These are phyloP conservation scores for Umbelopsis sp. DNA, from an alignment of 371 early-diverging fungal genomes.

Conservation along the genomic window DNA sequence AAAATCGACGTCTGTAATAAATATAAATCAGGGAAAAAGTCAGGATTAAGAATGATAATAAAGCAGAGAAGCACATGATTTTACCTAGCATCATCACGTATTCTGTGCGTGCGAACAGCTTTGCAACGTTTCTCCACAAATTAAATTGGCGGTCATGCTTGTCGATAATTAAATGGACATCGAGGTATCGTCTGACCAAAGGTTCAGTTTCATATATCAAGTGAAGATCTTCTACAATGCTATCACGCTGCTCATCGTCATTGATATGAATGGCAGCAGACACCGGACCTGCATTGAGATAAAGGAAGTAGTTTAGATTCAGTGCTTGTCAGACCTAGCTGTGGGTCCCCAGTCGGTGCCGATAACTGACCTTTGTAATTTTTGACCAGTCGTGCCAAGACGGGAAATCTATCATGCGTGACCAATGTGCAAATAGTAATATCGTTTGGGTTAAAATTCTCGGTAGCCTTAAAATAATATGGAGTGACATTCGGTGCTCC, in stretches of 20 bases:
- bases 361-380: conserved; percentile 40
- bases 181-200: conserved; percentile 51
- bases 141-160: conserved; percentile 57
- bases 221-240: conserved; percentile 33
- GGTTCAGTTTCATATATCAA: conserved; percentile 34
- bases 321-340: not conserved
- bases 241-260: conserved; percentile 42
- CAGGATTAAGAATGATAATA: not conserved
- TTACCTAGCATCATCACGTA: conserved; percentile 59
- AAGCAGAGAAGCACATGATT: conserved; percentile 13
- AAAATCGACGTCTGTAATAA: conserved; percentile 44
- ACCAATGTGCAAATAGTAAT: conserved; percentile 50
- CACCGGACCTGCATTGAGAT: conserved; percentile 37
- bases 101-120: conserved; percentile 58
- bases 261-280: conserved; percentile 58
- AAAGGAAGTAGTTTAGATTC: not conserved
- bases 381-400: conserved; percentile 42
- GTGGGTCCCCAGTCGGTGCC: not conserved
- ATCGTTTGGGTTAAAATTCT: conserved; percentile 24
- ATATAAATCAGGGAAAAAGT: not conserved
- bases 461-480: conserved; percentile 40
- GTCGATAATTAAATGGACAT: conserved; percentile 58
- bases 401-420: conserved; percentile 49
- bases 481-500: conserved; percentile 46
- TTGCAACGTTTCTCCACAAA: conserved; percentile 62